Base-by-base conservation (phyloP, 352 stramenopile species). In the Pythium dissotocum region DNA sequence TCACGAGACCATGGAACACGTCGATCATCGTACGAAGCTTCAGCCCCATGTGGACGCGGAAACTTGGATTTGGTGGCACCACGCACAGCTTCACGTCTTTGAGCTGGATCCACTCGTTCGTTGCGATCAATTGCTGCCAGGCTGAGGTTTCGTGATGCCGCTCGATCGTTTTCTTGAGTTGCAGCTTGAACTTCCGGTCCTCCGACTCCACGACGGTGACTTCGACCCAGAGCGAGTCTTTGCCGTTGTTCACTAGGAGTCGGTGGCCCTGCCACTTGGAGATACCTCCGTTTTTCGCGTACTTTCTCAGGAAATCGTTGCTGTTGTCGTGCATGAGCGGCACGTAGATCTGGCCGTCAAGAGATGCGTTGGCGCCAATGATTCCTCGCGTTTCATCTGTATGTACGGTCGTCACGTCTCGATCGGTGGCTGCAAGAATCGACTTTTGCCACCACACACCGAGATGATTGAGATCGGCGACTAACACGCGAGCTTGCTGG, bases 401-500 rank as follows among this genome's bases (percentile, higher is more conserved):
- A 55, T 92, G 82, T 18, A 81, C 61, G 2, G 77, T 89, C 40
- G 75, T 79, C 33, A 91, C 77, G 38, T 90, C 85, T 57, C 80
- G 60, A 30, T 91, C 78, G 0, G 81, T 83, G 1, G 78, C 65
- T 7, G 77, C 79, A 40, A 83, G 70, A 7, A 91, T 68, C 0
- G 78, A 70, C 36, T 90, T 90, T 38, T 88, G 81, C 82, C 81
- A 90, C 82, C 85, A 93, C 2, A 93, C 58, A 1, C 85, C 85
- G 4, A 90, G 62, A 9, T 79, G 46, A 18, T 65, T 69, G 10
- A 73, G 53, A 64, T 93, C 82, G 5, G 83, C 80, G 6, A 93
- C 82, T 7, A 93, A 67, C 21, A 90, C 52, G 26, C 81, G 80
- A 3, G 77, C 58, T 21, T 74, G 67, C 33, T 89, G 82, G 2